Percentiles rank a stretch among this genome's conserved stretches.
Conservation (phyloP, 805 yeast genomes). For the Teunomyces barrocoloradensis region DNA sequence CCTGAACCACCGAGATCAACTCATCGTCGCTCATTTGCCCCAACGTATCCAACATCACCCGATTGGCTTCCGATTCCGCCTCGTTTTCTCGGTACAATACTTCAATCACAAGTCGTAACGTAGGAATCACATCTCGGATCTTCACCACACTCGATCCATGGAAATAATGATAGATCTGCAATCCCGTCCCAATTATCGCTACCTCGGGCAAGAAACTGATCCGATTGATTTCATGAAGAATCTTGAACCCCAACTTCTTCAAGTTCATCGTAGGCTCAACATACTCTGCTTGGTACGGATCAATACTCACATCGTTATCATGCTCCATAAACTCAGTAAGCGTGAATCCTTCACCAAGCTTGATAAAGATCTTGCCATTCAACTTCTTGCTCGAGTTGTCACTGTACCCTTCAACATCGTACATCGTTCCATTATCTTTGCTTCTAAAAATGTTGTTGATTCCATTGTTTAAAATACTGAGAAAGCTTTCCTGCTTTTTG, state of each 20-base stretch:
- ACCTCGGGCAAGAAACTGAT: slow-evolving; percentile 53
- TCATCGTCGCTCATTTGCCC: slow-evolving; percentile 17
- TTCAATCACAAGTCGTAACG: slow-evolving; percentile 23
- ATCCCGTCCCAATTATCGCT: slow-evolving; percentile 47
- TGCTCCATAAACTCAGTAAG: slow-evolving; percentile 26
- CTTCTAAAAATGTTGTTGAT: slow-evolving; percentile 24
- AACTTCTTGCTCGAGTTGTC: slow-evolving; percentile 28
- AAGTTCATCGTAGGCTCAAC: slow-evolving; percentile 25
- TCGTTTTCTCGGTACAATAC: slow-evolving; percentile 21
- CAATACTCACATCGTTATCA: slow-evolving; percentile 4
- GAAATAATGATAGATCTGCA: slow-evolving; percentile 32
- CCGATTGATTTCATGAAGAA: slow-evolving; percentile 51
- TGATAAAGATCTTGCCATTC: slow-evolving; percentile 37
- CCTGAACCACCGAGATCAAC: slow-evolving; percentile 21
- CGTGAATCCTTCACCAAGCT: slow-evolving; percentile 31
- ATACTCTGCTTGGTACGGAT: slow-evolving; percentile 1
- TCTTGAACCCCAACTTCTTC: slow-evolving; percentile 52
- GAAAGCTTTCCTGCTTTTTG: slow-evolving; percentile 51
- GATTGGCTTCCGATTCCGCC: slow-evolving; percentile 19
- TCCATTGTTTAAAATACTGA: slow-evolving; percentile 36
- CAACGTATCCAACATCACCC: slow-evolving; percentile 18
- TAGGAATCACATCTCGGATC: slow-evolving; percentile 23
- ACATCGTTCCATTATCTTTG: slow-evolving; percentile 6
- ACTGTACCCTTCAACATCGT: slow-evolving; percentile 22
- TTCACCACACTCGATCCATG: slow-evolving; percentile 6